These are phyloP conservation scores for Rauvolfia tetraphylla DNA, from an alignment of 257 asterid genomes.

Conservation along the genomic window DNA sequence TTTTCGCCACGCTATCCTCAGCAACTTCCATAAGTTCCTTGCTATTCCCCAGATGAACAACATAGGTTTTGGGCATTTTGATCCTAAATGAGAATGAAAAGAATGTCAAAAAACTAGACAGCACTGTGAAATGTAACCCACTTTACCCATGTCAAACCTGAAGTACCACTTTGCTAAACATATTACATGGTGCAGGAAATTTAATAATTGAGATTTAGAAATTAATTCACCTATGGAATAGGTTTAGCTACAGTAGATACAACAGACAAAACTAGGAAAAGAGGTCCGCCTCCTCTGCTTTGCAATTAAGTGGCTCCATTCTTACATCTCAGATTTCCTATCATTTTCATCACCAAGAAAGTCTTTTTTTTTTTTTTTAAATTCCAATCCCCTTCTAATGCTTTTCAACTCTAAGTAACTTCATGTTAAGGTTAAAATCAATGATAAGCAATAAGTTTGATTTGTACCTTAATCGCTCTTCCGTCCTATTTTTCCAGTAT, in stretches of 20 bases:
- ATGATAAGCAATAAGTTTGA: not conserved
- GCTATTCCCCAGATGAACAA: conserved; percentile 98
- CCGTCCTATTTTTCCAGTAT: conserved; percentile 90
- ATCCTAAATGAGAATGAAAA: conserved; percentile 40
- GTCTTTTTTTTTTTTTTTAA: not conserved
- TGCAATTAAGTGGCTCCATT: not conserved
- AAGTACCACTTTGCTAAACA: not conserved
- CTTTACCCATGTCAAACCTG: not conserved
- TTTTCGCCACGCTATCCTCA: conserved; percentile 74
- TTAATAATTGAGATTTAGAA: not conserved
- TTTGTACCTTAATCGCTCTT: conserved; percentile 62
- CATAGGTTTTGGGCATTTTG: conserved; percentile 89
- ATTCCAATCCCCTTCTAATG: not conserved
- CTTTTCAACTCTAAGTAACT: not conserved
- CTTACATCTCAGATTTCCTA: not conserved
- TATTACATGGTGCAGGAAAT: not conserved
- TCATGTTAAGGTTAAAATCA: not conserved
- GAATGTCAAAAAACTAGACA: not conserved
- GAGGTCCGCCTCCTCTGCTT: not conserved
- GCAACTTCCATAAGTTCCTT: conserved; percentile 91
- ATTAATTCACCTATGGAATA: not conserved
- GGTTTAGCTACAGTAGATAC: not conserved
- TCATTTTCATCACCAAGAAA: not conserved
- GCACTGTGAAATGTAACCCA: not conserved
- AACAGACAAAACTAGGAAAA: not conserved